Evolutionary conservation across 169 alveolate species (phyloP).

Genomic region (Eimeria praecox): DNA sequence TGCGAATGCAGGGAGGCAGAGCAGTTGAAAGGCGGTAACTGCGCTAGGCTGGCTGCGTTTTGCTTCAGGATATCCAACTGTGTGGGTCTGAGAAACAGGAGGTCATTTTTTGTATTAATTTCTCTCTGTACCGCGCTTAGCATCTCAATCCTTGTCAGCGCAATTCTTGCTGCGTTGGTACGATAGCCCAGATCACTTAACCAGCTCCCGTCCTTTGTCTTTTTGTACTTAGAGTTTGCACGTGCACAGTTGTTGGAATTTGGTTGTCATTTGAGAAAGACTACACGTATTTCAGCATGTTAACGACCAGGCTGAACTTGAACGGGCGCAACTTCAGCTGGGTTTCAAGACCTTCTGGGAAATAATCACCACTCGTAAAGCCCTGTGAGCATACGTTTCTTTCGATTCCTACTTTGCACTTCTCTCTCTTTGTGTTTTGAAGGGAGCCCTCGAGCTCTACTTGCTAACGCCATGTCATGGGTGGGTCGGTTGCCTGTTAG

Average conservation of each 20-base stretch:
- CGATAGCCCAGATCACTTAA: background rate
- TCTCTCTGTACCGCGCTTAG: constrained; percentile 47
- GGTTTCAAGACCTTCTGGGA: constrained; percentile 37
- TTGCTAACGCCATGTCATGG: background rate
- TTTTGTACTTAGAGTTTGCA: background rate
- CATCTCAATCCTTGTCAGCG: constrained; percentile 13
- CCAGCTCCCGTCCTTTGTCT: background rate
- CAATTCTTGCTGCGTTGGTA: constrained; percentile 21
- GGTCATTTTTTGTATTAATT: constrained; percentile 58
- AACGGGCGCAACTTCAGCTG: constrained; percentile 55
- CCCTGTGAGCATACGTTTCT: constrained; percentile 1
- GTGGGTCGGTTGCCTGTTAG: background rate
- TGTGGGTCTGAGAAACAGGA: constrained; percentile 67
- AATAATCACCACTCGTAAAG: constrained; percentile 28
- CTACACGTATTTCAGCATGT: background rate
- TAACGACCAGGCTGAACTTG: constrained; percentile 35
- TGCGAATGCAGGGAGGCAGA: background rate
- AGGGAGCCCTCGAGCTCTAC: background rate
- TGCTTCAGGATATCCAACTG: constrained; percentile 76
- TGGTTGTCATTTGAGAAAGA: background rate
- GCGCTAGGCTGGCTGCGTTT: background rate
- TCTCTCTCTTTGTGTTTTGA: background rate
- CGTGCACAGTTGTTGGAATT: background rate
- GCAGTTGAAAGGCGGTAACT: background rate
- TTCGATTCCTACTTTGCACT: background rate